Base-by-base conservation (phyloP, 2,329 filamentous ascomycete genomes). In the Calonectria pteridis region DNA sequence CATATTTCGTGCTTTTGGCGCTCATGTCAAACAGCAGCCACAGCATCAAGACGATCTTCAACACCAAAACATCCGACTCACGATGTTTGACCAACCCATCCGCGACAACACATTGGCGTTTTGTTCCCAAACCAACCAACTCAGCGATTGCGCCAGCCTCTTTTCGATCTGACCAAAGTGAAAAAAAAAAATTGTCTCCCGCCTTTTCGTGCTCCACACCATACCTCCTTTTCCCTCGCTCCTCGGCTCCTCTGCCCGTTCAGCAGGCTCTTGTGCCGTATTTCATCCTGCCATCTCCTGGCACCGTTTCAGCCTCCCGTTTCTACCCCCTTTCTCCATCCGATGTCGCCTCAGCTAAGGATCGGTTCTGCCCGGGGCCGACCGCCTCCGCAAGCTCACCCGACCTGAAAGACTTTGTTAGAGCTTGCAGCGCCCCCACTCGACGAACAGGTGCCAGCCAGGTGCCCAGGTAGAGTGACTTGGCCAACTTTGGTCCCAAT, bases 341-440 rank as follows among this genome's bases (percentile, higher is more conserved):
- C 77, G 71, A 78, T 73, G 75, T 78, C 73, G 72, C 75, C 68
- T 68, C 23, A 33, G 20, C 14, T 10, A 28, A 16, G 31, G 13
- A 59, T 20, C 28, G 31, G 20, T 26, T 18, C 31, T 35, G 46
- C 26, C 63, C 53, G 69, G 64, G 62, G 59, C 51, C 66, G 51
- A 72, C 70, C 72, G 71, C 69, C 53, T 53, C 62, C 69, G 73
- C 69, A 55, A 62, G 74, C 76, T 80, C 78, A 80, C 70, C 73
- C 75, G 78, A 80, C 78, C 71, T 73, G 69, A 78, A 79, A 75
- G 50, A 63, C 23, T 78, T 77, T 76, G 73, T 73, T 59, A 37
- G 63, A 55, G 63, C 72, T 49, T 62, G 63, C 63, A 37, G 49
- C 35, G 50, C 59, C 66, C 59, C 68, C 72, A 71, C 67, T 26